Conservation (phyloP, 2,329 filamentous ascomycete genomes). For the Trichoderma citrinoviride region DNA sequence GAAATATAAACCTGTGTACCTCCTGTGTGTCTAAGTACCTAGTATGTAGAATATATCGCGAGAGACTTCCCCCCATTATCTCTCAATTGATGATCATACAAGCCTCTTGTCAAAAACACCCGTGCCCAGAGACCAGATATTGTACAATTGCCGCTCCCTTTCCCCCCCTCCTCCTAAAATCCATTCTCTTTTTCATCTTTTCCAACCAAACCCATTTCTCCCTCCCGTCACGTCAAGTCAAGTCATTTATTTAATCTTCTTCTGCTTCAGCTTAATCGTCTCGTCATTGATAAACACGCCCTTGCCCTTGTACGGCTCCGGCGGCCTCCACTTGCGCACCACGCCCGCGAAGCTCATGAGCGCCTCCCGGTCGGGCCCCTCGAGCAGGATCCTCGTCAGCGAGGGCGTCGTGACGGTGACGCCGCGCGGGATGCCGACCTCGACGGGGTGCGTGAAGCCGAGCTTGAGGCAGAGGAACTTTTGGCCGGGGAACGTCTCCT, state of each 20-base stretch:
- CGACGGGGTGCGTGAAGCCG: constrained; percentile 93
- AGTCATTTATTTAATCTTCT: constrained; percentile 78
- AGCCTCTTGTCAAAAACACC: constrained; percentile 31
- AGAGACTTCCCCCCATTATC: neutral
- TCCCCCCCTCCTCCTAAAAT: neutral
- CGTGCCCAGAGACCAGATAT: constrained; percentile 2
- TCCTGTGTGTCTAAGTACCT: neutral
- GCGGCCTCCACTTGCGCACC: constrained; percentile 83
- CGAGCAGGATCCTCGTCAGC: constrained; percentile 85
- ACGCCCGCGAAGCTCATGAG: constrained; percentile 89
- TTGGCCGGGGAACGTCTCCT: constrained; percentile 76
- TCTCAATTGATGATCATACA: constrained; percentile 31
- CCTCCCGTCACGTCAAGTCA: neutral
- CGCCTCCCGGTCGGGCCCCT: constrained; percentile 81
- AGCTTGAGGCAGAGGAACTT: constrained; percentile 92
- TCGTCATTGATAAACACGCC: constrained; percentile 97
- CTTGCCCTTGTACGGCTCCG: constrained; percentile 99
- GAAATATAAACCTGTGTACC: neutral
- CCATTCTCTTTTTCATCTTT: neutral
- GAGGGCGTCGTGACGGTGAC: constrained; percentile 85
- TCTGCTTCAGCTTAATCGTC: constrained; percentile 96
- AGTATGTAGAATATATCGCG: constrained; percentile 27
- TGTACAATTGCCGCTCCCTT: constrained; percentile 3
- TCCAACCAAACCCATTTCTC: neutral
- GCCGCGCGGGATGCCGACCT: constrained; percentile 77